phyloP scores from a whole-genome alignment of 768 basidiomycete species.

The Lactifluus volemus region DNA sequence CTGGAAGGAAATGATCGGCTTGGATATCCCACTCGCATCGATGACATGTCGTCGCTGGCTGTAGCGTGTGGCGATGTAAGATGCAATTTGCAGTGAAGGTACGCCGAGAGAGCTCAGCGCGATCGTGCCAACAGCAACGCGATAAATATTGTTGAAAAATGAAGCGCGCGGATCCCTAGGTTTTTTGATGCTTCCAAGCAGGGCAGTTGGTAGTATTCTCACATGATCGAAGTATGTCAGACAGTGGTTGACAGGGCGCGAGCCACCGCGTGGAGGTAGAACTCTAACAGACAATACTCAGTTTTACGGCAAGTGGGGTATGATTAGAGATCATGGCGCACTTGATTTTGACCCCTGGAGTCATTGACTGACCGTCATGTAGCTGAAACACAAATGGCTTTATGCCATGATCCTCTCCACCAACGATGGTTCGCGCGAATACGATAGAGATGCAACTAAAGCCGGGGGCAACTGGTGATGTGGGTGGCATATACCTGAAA shows the following conservation, averaged over 20 bases:
- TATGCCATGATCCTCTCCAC: conserved; percentile 30
- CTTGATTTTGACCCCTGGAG: conserved; percentile 28
- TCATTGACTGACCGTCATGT: conserved; percentile 33
- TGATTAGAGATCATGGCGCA: background rate
- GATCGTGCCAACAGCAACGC: conserved; percentile 23
- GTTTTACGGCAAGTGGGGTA: background rate
- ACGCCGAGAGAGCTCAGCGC: conserved; percentile 25
- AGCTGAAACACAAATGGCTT: conserved; percentile 34
- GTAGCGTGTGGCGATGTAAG: conserved; percentile 50
- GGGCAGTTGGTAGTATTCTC: conserved; percentile 23
- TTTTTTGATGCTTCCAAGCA: conserved; percentile 21
- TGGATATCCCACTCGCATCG: conserved; percentile 33
- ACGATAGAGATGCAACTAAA: conserved; percentile 33
- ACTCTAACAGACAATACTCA: background rate
- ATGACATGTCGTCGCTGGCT: conserved; percentile 44
- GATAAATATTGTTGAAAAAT: conserved; percentile 20
- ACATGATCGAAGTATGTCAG: conserved; percentile 28
- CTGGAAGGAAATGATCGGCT: conserved; percentile 52
- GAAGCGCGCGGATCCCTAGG: conserved; percentile 9
- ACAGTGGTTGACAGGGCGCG: conserved; percentile 29
- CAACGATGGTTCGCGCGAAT: conserved; percentile 31
- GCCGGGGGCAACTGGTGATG: conserved; percentile 24
- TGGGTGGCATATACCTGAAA: conserved; percentile 38
- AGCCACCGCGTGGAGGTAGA: conserved; percentile 16
- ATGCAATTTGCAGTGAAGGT: conserved; percentile 42